These are phyloP conservation scores for Plasmodium falciparum DNA, from an alignment of 169 alveolate species.

Conservation along the genomic window DNA sequence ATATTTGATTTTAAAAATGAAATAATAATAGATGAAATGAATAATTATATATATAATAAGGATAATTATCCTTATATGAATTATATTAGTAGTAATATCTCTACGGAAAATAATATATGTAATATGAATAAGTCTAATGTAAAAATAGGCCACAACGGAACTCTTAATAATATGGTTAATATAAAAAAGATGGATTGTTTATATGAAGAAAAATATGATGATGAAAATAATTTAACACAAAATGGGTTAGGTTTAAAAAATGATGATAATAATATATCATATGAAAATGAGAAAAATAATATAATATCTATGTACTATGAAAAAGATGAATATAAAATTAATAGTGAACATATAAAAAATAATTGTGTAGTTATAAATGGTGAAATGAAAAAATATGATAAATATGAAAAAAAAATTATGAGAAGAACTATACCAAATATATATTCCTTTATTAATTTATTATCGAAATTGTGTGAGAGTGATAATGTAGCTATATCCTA, in stretches of 20 bases:
- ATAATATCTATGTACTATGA: background rate
- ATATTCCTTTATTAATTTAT: slow-evolving; percentile 67
- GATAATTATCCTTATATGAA: slow-evolving; percentile 7
- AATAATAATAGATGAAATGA: slow-evolving; percentile 43
- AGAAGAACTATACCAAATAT: slow-evolving; percentile 62
- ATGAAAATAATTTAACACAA: background rate
- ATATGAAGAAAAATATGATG: background rate
- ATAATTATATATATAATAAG: slow-evolving; percentile 36
- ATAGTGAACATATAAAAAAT: slow-evolving; percentile 4
- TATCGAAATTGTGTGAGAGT: slow-evolving; percentile 70
- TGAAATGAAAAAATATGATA: slow-evolving; percentile 33
- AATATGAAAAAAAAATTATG: slow-evolving; percentile 42
- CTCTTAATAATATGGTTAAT: background rate
- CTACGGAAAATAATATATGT: background rate
- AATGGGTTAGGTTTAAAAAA: background rate
- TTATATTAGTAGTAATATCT: background rate
- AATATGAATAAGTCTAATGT: background rate
- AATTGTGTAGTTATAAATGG: too few species aligned
- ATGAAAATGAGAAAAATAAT: background rate
- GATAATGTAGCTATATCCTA: slow-evolving; percentile 45
- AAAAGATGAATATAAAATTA: background rate
- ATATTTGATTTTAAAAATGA: slow-evolving; percentile 69
- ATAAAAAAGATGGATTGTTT: background rate
- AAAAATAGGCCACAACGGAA: background rate
- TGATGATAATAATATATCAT: background rate